Conservation (phyloP, 2,329 filamentous ascomycete genomes). For the Monosporascus sp. region DNA sequence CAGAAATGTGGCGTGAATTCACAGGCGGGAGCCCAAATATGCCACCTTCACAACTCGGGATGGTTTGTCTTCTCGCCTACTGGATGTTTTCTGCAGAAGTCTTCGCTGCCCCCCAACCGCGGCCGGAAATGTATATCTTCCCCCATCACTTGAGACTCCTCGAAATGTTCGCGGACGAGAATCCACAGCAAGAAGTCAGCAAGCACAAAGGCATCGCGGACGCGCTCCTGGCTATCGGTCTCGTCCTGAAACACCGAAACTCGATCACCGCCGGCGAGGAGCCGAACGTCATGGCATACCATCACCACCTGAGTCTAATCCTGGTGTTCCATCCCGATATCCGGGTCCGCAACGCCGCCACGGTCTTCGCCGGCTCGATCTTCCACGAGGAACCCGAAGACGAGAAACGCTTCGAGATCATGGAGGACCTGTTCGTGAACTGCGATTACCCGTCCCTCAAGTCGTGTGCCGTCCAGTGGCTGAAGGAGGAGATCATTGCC, state of each 20-base stretch:
- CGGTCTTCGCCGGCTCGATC: constrained; percentile 45
- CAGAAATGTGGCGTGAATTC: constrained; percentile 34
- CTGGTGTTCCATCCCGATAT: constrained; percentile 52
- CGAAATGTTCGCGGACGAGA: constrained; percentile 45
- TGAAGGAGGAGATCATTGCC: constrained; percentile 55
- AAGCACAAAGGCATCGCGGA: constrained; percentile 51
- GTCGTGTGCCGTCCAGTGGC: constrained; percentile 57
- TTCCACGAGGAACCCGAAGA: constrained; percentile 56
- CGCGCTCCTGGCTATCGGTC: constrained; percentile 52
- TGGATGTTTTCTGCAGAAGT: constrained; percentile 57
- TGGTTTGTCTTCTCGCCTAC: constrained; percentile 55
- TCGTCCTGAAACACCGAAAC: constrained; percentile 51
- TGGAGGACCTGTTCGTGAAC: constrained; percentile 60
- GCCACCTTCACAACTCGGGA: constrained; percentile 52
- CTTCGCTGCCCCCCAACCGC: constrained; percentile 50
- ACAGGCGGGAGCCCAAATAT: constrained; percentile 42
- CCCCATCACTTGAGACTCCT: constrained; percentile 54
- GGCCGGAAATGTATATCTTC: constrained; percentile 52
- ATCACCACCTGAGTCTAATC: constrained; percentile 53
- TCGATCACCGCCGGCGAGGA: constrained; percentile 31
- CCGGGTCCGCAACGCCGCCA: constrained; percentile 49
- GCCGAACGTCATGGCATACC: constrained; percentile 51
- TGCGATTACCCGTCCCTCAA: constrained; percentile 59
- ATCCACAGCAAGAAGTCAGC: constrained; percentile 43
- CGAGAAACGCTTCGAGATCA: constrained; percentile 52